These are phyloP conservation scores for Galerina marginata DNA, from an alignment of 768 basidiomycete genomes.

Conservation along the genomic window DNA sequence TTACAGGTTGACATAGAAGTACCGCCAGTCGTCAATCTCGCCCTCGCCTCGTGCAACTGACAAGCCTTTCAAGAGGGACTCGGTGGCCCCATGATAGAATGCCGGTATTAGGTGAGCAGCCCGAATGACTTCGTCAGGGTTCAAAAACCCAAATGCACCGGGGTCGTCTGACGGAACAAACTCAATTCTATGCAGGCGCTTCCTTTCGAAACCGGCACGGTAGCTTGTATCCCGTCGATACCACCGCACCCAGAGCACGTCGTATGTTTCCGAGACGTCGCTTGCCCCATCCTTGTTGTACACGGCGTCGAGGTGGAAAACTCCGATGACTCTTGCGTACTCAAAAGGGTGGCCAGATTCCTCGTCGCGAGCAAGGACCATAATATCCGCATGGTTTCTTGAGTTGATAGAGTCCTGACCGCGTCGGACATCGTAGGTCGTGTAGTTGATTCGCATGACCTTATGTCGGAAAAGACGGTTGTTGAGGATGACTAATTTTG, in stretches of 20 bases:
- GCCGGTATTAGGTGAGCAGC: constrained; percentile 32
- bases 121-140: constrained; percentile 33
- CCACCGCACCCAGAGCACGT: constrained; percentile 19
- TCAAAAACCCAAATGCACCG: constrained; percentile 40
- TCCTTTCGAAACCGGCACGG: neutral
- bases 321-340: constrained; percentile 22
- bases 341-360: constrained; percentile 16
- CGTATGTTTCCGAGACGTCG: neutral
- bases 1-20: neutral
- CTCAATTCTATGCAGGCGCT: constrained; percentile 32
- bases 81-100: constrained; percentile 14
- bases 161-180: constrained; percentile 33
- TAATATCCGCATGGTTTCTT: constrained; percentile 36
- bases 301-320: constrained; percentile 20
- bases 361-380: constrained; percentile 27
- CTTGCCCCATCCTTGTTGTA: neutral
- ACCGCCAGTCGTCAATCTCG: neutral
- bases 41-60: neutral
- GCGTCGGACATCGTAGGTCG: constrained; percentile 44
- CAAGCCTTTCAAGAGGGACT: too few species aligned
- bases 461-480: constrained; percentile 26
- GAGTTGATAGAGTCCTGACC: constrained; percentile 43
- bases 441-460: constrained; percentile 40
- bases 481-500: constrained; percentile 21
- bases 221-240: constrained; percentile 7